Percentiles rank a stretch among this genome's conserved stretches.
phyloP scores from a whole-genome alignment of 108 stramenopile species.

The Stephanodiscus minutulus region DNA sequence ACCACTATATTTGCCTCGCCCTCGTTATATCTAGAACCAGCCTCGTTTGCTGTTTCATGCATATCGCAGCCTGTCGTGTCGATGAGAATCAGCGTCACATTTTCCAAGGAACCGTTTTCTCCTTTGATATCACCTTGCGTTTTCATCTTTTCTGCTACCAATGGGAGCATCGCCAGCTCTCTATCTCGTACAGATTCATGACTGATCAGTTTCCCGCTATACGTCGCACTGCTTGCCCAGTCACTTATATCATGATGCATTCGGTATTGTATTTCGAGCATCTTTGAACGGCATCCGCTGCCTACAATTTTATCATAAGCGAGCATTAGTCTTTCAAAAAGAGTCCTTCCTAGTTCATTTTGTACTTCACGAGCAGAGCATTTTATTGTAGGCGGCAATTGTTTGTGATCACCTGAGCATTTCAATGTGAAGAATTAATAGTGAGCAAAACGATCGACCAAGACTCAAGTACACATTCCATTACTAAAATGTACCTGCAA shows the following conservation, averaged over 20 bases:
- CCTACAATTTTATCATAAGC: conserved; percentile 47
- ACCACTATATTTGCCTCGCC: conserved; percentile 79
- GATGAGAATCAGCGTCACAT: conserved; percentile 74
- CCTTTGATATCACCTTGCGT: conserved; percentile 19
- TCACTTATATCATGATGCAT: conserved; percentile 92
- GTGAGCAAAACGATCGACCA: conserved; percentile 12
- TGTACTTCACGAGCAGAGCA: conserved; percentile 53
- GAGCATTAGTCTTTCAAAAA: conserved; percentile 94
- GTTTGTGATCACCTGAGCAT: conserved; percentile 88
- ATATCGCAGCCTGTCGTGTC: conserved; percentile 96
- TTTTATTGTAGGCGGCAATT: conserved; percentile 96
- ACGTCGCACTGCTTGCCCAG: conserved; percentile 94
- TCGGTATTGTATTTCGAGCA: conserved; percentile 96
- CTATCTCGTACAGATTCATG: conserved; percentile 62
- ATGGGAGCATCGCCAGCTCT: conserved; percentile 54
- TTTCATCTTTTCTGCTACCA: conserved; percentile 19
- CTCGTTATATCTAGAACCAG: conserved; percentile 82
- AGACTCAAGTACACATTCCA: not conserved
- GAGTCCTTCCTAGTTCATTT: conserved; percentile 77
- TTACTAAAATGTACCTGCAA: conserved; percentile 63
- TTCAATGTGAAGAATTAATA: not conserved
- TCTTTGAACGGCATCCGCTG: conserved; percentile 54
- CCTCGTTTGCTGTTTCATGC: conserved; percentile 74
- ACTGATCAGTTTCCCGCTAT: conserved; percentile 68
- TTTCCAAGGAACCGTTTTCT: conserved; percentile 25